A percentile compares a stretch with the other conserved stretches of the same genome.
phyloP scores from a whole-genome alignment of 441 rosid species.

The Erodium texanum region DNA sequence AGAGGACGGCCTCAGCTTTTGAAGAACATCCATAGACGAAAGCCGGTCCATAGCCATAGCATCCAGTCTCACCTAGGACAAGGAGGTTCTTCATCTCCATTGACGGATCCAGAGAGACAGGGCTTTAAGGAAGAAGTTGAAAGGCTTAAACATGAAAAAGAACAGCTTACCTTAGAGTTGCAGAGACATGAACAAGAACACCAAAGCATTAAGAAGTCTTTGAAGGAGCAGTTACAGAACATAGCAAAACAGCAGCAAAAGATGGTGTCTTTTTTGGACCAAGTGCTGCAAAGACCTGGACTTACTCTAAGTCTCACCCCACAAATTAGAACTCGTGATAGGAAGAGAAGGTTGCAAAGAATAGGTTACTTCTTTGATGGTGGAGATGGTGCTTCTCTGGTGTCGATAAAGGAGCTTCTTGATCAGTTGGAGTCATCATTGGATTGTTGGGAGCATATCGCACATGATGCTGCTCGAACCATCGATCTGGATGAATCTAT shows the following conservation, averaged over 20 bases:
- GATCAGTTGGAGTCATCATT: slow-evolving; percentile 61
- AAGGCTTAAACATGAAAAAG: slow-evolving; percentile 17
- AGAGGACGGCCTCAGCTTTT: slow-evolving; percentile 59
- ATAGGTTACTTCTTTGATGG: slow-evolving; percentile 32
- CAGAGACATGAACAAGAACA: slow-evolving; percentile 48
- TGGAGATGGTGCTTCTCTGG: slow-evolving; percentile 29
- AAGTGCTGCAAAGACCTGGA: slow-evolving; percentile 56
- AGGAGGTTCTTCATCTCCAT: slow-evolving; percentile 23
- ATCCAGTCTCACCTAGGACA: slow-evolving; percentile 27
- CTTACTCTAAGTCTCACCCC: slow-evolving; percentile 45
- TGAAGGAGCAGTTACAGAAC: slow-evolving; percentile 53
- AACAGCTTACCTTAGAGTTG: slow-evolving; percentile 36
- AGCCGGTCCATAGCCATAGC: slow-evolving; percentile 51
- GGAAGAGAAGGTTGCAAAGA: slow-evolving; percentile 65
- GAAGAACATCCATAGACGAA: slow-evolving; percentile 86
- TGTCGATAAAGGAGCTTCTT: slow-evolving; percentile 35
- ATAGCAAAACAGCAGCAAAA: slow-evolving; percentile 50
- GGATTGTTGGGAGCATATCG: slow-evolving; percentile 57
- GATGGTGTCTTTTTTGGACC: slow-evolving; percentile 43
- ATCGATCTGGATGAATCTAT: too few relatives aligned
- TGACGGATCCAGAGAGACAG: slow-evolving; percentile 10
- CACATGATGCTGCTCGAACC: too few relatives aligned
- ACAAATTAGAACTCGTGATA: slow-evolving; percentile 35
- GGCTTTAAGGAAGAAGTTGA: slow-evolving; percentile 43
- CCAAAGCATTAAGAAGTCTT: slow-evolving; percentile 34